Evolutionary conservation across 805 yeast genomes (phyloP), one percentile per base, ranked within the genome.

Genomic region (Candida broadrunensis): DNA sequence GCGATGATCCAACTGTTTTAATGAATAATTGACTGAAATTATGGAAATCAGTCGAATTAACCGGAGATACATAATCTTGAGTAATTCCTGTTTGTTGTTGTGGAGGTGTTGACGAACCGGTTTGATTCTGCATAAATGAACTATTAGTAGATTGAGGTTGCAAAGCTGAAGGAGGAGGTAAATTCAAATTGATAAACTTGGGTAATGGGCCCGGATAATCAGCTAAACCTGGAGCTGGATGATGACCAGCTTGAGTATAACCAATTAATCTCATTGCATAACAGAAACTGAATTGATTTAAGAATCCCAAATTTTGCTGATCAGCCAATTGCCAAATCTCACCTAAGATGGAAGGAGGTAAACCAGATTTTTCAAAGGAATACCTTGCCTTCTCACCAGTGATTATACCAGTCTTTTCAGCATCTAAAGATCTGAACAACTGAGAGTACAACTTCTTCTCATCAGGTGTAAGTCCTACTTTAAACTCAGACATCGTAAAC

Each of bases 261-360:
- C 95, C 96, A 54, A 93, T 86, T 50, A 88, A 70, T 59, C 99
- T 78, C 80, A 93, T 75, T 16, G 97, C 96, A 39, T 81, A 76
- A 46, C 85, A 78, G 63, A 93, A 93, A 19, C 90, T 91, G 42
- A 76, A 72, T 56, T 83, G 87, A 51, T 83, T 84, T 47, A 93
- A 71, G 55, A 83, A 85, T 0, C 99, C 99, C 47, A 81, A 74
- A 65, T 88, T 88, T 44, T 80, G 82, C n/a, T 78, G 76, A 64
- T 93, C 99, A n/a, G 96, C 89, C 26, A 85, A 60, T 60, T 86
- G 90, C 99, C 99, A 93, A 47, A 93, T 83, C 62, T 89, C 93
- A 8, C 97, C 96, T 26, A 93, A 71, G 23, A 77, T 67, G 14
- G 81, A 71, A 3, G 95, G 83, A 5, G 93, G 81, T 36, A 93